These are phyloP conservation scores for Trebouxiophyceae sp. DNA, from an alignment of 163 green algal species.

Conservation along the genomic window DNA sequence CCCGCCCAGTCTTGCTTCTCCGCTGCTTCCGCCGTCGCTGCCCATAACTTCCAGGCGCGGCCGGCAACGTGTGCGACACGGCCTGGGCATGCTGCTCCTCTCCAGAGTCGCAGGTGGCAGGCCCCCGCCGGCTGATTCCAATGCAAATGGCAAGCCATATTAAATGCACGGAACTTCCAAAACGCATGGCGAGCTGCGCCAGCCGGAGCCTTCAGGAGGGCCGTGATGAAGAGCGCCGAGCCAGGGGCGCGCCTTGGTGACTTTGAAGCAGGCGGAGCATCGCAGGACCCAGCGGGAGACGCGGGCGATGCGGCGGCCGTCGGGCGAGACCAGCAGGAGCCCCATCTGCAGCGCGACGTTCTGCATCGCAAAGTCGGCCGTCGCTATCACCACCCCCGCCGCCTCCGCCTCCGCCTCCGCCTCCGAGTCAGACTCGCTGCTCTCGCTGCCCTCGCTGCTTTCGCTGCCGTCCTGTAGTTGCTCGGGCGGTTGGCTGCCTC, in stretches of 20 bases:
- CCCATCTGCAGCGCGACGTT: conserved; percentile 96
- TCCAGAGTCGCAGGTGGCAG: too few relatives aligned
- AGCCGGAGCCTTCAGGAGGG: too few relatives aligned
- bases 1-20: too few relatives aligned
- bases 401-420: conserved; percentile 2
- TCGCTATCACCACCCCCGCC: conserved; percentile 55
- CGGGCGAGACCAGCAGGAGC: conserved; percentile 63
- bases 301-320: conserved; percentile 68
- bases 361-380: conserved; percentile 96
- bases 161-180: too few relatives aligned
- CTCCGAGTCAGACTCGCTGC: background rate
- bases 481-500: background rate
- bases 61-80: too few relatives aligned
- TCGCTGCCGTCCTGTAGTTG: background rate
- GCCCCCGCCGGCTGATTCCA: too few relatives aligned
- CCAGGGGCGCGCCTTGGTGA: conserved; percentile 30
- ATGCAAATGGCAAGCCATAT: too few relatives aligned
- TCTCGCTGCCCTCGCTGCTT: too few relatives aligned
- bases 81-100: too few relatives aligned
- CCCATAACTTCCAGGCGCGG: too few relatives aligned
- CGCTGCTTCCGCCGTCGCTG: too few relatives aligned
- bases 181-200: too few relatives aligned
- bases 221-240: background rate
- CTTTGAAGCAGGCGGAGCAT: conserved; percentile 59
- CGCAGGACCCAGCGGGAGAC: conserved; percentile 59